These are phyloP conservation scores for Trypanosoma melophagium DNA, from an alignment of 208 protist genomes.

Conservation along the genomic window DNA sequence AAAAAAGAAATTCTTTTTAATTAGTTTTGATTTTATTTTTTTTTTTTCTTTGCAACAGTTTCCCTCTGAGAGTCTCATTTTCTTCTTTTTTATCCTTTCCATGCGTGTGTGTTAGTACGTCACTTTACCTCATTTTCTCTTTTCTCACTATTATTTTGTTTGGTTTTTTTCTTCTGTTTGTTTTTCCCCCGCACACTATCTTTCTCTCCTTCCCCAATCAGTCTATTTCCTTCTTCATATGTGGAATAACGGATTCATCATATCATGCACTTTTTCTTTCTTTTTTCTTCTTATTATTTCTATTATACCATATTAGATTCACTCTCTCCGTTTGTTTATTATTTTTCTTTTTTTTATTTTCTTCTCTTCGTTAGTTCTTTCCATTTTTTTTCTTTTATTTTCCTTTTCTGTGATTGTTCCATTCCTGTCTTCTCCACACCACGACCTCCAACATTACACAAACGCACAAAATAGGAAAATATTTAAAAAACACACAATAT, in stretches of 20 bases:
- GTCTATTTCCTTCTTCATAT: no score
- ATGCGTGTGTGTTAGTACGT: no score
- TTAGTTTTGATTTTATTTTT: no score
- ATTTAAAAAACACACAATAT: no score
- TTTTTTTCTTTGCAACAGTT: conserved; percentile 10
- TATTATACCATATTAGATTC: neutral
- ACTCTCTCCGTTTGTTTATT: neutral
- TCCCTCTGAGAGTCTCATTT: neutral
- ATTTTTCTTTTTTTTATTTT: conserved; percentile 9
- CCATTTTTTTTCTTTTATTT: conserved; percentile 23
- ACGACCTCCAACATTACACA: neutral
- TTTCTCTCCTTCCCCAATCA: no score
- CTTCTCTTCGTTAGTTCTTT: conserved; percentile 14
- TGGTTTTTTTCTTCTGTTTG: neutral
- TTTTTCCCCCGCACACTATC: no score
- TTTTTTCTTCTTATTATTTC: no score
- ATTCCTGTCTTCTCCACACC: neutral
- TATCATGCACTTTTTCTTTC: neutral
- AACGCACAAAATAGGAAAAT: neutral
- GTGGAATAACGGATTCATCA: neutral
- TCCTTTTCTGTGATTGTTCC: conserved; percentile 1
- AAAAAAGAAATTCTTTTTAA: neutral
- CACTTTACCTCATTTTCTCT: no score
- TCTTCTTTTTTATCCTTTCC: conserved; percentile 2
- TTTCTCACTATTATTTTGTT: neutral